Conservation (phyloP, 2,329 filamentous ascomycete species). For the Tolypocladium sp. region DNA sequence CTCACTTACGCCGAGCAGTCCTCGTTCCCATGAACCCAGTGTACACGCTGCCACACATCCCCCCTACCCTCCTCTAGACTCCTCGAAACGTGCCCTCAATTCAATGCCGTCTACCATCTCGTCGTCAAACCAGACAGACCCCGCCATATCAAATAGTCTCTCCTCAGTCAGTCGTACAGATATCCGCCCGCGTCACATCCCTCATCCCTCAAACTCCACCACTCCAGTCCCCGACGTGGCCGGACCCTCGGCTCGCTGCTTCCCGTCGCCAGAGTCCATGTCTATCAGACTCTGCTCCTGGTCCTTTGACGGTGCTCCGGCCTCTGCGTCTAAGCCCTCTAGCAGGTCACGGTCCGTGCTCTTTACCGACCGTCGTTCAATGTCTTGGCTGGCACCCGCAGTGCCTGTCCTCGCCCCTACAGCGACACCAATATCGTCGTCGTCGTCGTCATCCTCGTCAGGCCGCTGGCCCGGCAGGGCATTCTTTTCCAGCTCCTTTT, state of each 20-base stretch:
- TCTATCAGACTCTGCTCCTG: conserved; percentile 25
- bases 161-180: neutral
- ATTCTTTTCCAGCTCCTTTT: conserved; percentile 81
- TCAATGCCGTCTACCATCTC: neutral
- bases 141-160: neutral
- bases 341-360: conserved; percentile 62
- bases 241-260: conserved; percentile 15
- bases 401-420: conserved; percentile 28
- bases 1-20: neutral
- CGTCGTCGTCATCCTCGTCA: conserved; percentile 65
- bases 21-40: neutral
- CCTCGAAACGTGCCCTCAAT: neutral
- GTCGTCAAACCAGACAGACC: neutral
- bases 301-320: conserved; percentile 34
- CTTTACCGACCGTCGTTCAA: conserved; percentile 54
- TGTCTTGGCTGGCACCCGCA: conserved; percentile 36
- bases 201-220: conserved; percentile 33
- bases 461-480: conserved; percentile 54
- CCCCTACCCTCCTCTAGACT: too few relatives aligned
- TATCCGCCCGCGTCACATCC: neutral
- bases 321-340: conserved; percentile 65
- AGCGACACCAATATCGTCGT: conserved; percentile 40
- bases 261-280: conserved; percentile 15
- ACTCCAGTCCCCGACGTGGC: conserved; percentile 24
- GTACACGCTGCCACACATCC: neutral